Conservation (phyloP, 1,139 yeast genomes). For the Torulaspora globosa region DNA sequence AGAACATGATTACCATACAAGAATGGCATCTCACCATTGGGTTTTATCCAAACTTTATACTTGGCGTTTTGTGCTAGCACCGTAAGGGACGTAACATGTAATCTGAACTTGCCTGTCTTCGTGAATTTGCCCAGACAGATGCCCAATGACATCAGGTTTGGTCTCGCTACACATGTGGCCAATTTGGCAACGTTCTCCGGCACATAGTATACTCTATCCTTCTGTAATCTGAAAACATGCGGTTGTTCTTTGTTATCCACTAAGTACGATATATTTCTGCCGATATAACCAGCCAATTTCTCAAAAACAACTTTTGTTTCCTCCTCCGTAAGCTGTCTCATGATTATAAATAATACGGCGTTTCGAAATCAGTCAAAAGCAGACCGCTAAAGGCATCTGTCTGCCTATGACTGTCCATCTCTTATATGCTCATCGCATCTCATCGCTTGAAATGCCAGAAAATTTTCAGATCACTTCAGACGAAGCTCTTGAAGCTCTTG, state of each 20-base stretch:
- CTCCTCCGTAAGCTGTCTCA: constrained; percentile 96
- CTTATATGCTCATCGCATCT: constrained; percentile 13
- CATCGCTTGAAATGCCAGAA: constrained; percentile 16
- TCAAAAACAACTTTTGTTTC: constrained; percentile 96
- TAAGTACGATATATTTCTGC: constrained; percentile 83
- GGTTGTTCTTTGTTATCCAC: constrained; percentile 88
- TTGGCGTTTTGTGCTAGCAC: constrained; percentile 83
- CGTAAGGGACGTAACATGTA: constrained; percentile 88
- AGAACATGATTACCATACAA: constrained; percentile 93
- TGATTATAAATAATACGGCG: constrained; percentile 31
- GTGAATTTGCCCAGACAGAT: constrained; percentile 95
- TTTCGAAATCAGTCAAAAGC: neutral
- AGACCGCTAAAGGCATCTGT: neutral
- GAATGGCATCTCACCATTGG: constrained; percentile 98
- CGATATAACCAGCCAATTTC: constrained; percentile 92
- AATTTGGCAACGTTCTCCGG: constrained; percentile 75
- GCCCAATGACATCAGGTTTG: constrained; percentile 87
- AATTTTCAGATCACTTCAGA: constrained; percentile 12
- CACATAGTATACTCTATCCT: constrained; percentile 93
- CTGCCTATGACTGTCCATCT: neutral
- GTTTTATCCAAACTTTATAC: constrained; percentile 93
- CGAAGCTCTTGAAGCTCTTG: neutral
- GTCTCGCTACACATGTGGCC: constrained; percentile 88
- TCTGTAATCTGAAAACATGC: constrained; percentile 91
- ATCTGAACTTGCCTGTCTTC: constrained; percentile 91